Base-by-base conservation (phyloP, 164 flowering plant species). In the Macadamia integrifolia region DNA sequence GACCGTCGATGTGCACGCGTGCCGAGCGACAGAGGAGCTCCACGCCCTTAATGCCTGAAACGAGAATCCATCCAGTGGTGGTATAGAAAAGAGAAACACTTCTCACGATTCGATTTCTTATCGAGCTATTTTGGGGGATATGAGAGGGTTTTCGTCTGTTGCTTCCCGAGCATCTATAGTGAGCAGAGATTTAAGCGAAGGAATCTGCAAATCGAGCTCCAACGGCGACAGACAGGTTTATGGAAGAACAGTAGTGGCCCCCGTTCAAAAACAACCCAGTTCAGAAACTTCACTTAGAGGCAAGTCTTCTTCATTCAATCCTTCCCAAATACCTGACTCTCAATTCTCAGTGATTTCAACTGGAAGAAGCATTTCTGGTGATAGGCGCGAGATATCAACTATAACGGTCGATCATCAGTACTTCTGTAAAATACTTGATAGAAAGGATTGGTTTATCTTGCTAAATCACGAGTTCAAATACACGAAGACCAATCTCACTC, bases 401-500 rank as follows among this genome's bases (percentile, higher is more conserved):
- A 73, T 71, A 17, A 72, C 73, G 8, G 68, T 83, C 69, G 91
- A 88, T 75, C 89, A 72, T 69, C 71, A 17, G 5, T 83, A 83
- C 67, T 18, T 91, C 5, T 72, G 83, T 15, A 76, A 72, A 57
- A 73, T 89, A 67, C 73, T 91, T 0, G 73, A 77, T 0, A 77
- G 88, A 68, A 85, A 87, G 57, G 96, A 90, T 74, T 92, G 98
- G 93, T 76, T 71, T 81, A 71, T 86, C 56, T 70, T 88, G 82
- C 83, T 93, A 32, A 82, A 79, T 65, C 89, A 83, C 58, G 93
- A 84, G 67, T 53, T 80, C 0, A 81, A 73, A 35, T 80, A 79
- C 17, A 75, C 69, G 28, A 81, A 83, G 69, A 35, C 73, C 3
- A 58, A n/a, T 57, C 67, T 87, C 76, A 79, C 64, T 67, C 65